Base-by-base conservation (phyloP, 2,329 filamentous ascomycete species). In the Ceratocystis papillata region DNA sequence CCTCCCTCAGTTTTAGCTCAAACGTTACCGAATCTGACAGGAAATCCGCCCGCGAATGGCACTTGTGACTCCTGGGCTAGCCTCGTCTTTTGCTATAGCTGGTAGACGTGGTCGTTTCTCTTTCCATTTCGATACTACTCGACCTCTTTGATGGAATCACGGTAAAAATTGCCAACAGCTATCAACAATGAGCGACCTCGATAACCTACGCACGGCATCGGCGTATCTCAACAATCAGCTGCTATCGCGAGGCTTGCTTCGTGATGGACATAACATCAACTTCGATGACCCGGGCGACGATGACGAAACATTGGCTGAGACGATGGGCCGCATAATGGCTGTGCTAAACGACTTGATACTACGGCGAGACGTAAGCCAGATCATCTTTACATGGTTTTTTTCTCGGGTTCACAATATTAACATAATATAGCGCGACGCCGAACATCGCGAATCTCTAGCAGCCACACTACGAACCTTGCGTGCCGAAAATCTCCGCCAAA, bases 331-430 rank as follows among this genome's bases (percentile, higher is more conserved):
- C 70, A 87, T 97, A 71, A 96, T 99, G 77, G 89, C 93, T 73
- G 82, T 99, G 28, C 85, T 99, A 62, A 96, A 99, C 75, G 94
- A 99, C 73, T 77, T 99, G 71, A 90, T 99, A 67, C 75, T 96
- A 68, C 84, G 92, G 70, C 85, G 92, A 79, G 94, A 99, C 75
- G 90, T 96, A 79, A 71, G 85, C 79, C 65, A 61, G 28, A 28
- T 12, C 10, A 28, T 25, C 22, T 46, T 1, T 15, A 7, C 15
- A 8, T 25, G 10, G 7, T 5, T 22, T 12, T 12, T 62, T 41
- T 20, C 25, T 30, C 57, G 8, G 8, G 7, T 2, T n/a, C 22
- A 61, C 59, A 20, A 57, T n/a, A 53, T 50, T 66, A 61, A 64
- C 50, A 15, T 28, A 7, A n/a, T 45, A 60, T 75, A 95, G 88